Evolutionary conservation across 2,329 filamentous ascomycete genomes (phyloP).

Genomic region (Neurospora sp.): DNA sequence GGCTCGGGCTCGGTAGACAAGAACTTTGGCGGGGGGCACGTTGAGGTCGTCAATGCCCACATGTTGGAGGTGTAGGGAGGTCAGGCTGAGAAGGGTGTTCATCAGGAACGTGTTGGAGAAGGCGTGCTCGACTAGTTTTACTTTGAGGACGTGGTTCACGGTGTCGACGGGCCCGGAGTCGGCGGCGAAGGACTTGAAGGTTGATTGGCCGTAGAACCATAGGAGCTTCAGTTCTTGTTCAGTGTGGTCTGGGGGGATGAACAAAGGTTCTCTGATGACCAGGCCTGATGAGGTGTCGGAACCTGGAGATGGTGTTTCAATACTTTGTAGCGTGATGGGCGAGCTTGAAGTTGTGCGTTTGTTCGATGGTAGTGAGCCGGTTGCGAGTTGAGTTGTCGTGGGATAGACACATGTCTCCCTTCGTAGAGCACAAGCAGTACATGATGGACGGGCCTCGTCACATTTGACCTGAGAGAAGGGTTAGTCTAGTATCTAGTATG

Average conservation of each 20-base stretch:
- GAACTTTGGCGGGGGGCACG: constrained; percentile 28
- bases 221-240: constrained; percentile 41
- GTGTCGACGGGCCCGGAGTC: constrained; percentile 24
- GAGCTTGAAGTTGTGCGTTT: constrained; percentile 4
- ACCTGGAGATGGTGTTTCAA: not conserved
- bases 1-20: constrained; percentile 37
- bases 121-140: constrained; percentile 38
- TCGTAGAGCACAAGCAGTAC: constrained; percentile 38
- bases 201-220: constrained; percentile 43
- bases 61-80: constrained; percentile 38
- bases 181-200: constrained; percentile 36
- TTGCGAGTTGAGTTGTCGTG: not conserved
- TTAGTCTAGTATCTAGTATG: constrained; percentile 1
- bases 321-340: not conserved
- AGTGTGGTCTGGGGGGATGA: constrained; percentile 24
- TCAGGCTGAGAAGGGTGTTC: constrained; percentile 42
- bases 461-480: constrained; percentile 29
- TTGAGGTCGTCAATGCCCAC: constrained; percentile 22
- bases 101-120: constrained; percentile 45
- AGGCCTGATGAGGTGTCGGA: constrained; percentile 6
- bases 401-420: constrained; percentile 39
- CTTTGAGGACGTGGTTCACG: constrained; percentile 34
- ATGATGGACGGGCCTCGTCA: constrained; percentile 39
- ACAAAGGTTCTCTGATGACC: constrained; percentile 26
- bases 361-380: not conserved